phyloP scores from a whole-genome alignment of 2,329 filamentous ascomycete species.

The Xylariaceae sp. region DNA sequence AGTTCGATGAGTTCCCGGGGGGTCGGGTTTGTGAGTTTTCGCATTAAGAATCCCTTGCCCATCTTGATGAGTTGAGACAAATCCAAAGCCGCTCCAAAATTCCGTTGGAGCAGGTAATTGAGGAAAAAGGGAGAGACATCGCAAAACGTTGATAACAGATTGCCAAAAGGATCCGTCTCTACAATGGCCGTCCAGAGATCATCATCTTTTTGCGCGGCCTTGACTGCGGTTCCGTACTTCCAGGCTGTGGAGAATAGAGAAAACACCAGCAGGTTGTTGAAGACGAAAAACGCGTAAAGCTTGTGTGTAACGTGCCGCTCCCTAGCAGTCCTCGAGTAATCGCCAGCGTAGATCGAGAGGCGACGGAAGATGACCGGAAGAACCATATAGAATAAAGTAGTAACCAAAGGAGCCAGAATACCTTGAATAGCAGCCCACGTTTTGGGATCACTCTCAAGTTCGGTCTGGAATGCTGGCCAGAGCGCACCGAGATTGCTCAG shows the following conservation, averaged over 20 bases:
- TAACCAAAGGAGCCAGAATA: conserved; percentile 80
- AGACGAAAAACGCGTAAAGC: conserved; percentile 88
- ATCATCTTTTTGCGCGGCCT: conserved; percentile 50
- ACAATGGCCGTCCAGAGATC: conserved; percentile 69
- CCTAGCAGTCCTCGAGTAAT: conserved; percentile 82
- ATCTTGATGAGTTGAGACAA: conserved; percentile 80
- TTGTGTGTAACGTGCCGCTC: conserved; percentile 86
- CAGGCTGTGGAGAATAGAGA: conserved; percentile 62
- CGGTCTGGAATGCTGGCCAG: conserved; percentile 68
- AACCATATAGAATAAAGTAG: conserved; percentile 78
- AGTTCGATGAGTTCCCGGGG: conserved; percentile 85
- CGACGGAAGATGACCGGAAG: conserved; percentile 86
- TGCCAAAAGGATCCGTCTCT: conserved; percentile 49
- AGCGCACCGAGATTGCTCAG: conserved; percentile 72
- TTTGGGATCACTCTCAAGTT: conserved; percentile 55
- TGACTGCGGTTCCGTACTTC: conserved; percentile 63
- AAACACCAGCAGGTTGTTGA: conserved; percentile 93
- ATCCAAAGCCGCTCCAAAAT: conserved; percentile 86
- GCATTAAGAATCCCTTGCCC: conserved; percentile 71
- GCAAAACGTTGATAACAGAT: conserved; percentile 20
- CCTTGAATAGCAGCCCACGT: conserved; percentile 85
- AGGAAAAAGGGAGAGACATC: conserved; percentile 21
- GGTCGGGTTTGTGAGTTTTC: conserved; percentile 79
- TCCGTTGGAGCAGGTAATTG: conserved; percentile 62
- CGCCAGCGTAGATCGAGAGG: conserved; percentile 76